phyloP scores from a whole-genome alignment of 2,329 filamentous ascomycete species.

The Didymella keratinophila region DNA sequence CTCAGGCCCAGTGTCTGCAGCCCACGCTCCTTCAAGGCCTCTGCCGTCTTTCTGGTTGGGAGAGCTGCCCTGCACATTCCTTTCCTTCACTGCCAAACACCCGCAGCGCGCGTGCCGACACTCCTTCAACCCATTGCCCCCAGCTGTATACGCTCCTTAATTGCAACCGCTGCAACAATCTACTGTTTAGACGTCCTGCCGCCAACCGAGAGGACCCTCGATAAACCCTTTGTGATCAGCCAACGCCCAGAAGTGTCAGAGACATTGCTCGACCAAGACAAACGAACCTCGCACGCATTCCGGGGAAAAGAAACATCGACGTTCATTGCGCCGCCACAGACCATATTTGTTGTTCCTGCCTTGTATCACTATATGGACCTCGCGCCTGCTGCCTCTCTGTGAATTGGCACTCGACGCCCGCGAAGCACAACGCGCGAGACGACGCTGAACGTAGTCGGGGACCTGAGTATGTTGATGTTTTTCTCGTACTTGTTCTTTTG shows the following conservation, averaged over 20 bases:
- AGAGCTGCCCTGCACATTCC: conserved; percentile 31
- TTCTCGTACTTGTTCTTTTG: neutral
- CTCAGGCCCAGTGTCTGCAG: conserved; percentile 28
- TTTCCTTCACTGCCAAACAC: conserved; percentile 24
- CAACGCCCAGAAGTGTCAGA: conserved; percentile 9
- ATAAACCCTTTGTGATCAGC: conserved; percentile 7
- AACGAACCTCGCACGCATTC: conserved; percentile 12
- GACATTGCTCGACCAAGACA: conserved; percentile 8
- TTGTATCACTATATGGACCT: conserved; percentile 40
- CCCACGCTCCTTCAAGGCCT: conserved; percentile 27
- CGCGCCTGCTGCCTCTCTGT: conserved; percentile 29
- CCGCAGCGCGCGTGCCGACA: conserved; percentile 38
- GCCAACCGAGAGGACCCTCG: conserved; percentile 23
- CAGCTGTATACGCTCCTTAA: conserved; percentile 38
- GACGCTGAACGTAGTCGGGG: neutral
- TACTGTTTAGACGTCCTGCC: conserved; percentile 31
- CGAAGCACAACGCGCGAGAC: neutral
- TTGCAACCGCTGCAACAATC: conserved; percentile 24
- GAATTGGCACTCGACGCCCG: conserved; percentile 18
- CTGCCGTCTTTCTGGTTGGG: conserved; percentile 27
- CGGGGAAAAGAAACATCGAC: conserved; percentile 1
- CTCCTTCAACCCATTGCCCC: conserved; percentile 28
- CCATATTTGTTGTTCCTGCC: conserved; percentile 21
- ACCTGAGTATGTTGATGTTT: neutral
- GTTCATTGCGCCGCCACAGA: conserved; percentile 2